Evolutionary conservation across 2,329 filamentous ascomycete genomes (phyloP), one percentile per base, ranked within the genome.

Genomic region (Pseudogymnoascus sp.): DNA sequence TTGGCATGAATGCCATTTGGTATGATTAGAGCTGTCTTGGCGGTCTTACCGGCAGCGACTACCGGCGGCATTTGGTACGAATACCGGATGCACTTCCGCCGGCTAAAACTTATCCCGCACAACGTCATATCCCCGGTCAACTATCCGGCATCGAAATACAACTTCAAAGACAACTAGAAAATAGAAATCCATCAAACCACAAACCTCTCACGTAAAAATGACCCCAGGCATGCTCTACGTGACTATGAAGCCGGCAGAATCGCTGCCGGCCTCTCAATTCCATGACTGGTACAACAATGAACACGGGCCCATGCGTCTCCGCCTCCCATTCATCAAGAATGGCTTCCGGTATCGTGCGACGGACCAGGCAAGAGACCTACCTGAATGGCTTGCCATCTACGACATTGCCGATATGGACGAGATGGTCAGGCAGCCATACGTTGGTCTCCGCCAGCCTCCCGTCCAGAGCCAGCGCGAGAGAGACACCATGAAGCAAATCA

Each of bases 1-100:
- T 95, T 71, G 90, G 90, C 1, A 95, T 95, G 90, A 95, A 95
- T 74, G 90, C 90, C n/a, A 91, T 95, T 64, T 95, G 90, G 90
- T 94, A 94, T 72, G 88, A 95, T 74, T 90, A 68, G n/a, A n/a
- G n/a, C n/a, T n/a, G 12, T 33, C 3, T 15, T n/a, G n/a, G 19
- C 21, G 18, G 18, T n/a, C n/a, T n/a, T n/a, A n/a, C 15, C 34
- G 34, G 13, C 13, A 35, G 34, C 3, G 15, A n/a, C 33, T n/a
- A 35, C 5, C 13, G n/a, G 13, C 4, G 6, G 13, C 34, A 37
- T 15, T 15, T 26, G 23, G 6, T 26, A 26, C 23, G 23, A 26
- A 3, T 26, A 10, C n/a, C 30, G 45, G 45, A 33, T 52, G 26
- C 3, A 6, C 26, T 52, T 6, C 45, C 45, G 26, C 5, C 26